A percentile compares a stretch with the other conserved stretches of the same genome.
Evolutionary conservation across 2,329 filamentous ascomycete species (phyloP).

Genomic region (Fusarium citri): DNA sequence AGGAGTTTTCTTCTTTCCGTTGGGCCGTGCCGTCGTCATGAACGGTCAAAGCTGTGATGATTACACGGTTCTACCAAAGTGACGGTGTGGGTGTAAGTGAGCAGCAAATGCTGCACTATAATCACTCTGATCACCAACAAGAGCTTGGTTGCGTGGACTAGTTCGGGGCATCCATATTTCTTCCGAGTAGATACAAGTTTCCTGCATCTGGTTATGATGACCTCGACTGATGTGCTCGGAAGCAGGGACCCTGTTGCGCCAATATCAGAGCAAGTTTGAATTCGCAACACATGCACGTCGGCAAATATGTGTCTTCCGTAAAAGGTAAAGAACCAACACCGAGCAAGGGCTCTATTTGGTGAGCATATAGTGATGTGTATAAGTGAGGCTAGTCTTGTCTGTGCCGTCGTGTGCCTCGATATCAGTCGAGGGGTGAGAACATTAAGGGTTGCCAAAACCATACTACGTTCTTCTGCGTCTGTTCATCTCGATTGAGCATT

Average conservation of each 20-base stretch:
- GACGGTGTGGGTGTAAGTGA: conserved; percentile 38
- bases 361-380: conserved; percentile 1
- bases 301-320: conserved; percentile 11
- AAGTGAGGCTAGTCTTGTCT: conserved; percentile 18
- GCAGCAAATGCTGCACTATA: conserved; percentile 31
- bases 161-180: conserved; percentile 12
- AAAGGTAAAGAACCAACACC: conserved; percentile 18
- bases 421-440: conserved; percentile 15
- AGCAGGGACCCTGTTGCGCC: conserved; percentile 17
- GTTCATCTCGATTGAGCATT: conserved; percentile 30
- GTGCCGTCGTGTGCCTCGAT: conserved; percentile 25
- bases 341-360: conserved; percentile 22
- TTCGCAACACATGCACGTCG: conserved; percentile 13
- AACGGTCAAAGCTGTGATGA: conserved; percentile 19
- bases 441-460: conserved; percentile 9
- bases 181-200: conserved; percentile 23
- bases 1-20: conserved; percentile 6
- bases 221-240: conserved; percentile 19
- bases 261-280: conserved; percentile 19
- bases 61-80: conserved; percentile 22
- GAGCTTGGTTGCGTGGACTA: conserved; percentile 26
- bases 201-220: conserved; percentile 21
- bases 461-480: conserved; percentile 21
- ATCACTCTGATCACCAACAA: conserved; percentile 42
- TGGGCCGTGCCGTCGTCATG: conserved; percentile 21